phyloP scores from a whole-genome alignment of 768 basidiomycete species.

The Gloeopeniophorella convolvens region DNA sequence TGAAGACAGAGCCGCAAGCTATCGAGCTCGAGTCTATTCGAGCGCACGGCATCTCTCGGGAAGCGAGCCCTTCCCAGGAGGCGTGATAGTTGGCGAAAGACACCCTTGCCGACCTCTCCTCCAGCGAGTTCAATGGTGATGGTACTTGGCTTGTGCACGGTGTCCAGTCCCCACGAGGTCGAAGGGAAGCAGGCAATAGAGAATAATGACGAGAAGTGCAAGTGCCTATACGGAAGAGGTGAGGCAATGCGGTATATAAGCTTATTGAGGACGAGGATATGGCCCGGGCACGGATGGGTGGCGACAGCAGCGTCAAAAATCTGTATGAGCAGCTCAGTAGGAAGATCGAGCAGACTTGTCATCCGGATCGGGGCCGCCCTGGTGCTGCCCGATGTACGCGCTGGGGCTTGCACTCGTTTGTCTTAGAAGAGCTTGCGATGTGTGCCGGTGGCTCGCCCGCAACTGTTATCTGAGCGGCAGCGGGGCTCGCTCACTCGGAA shows the following conservation, averaged over 20 bases:
- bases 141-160: conserved; percentile 2
- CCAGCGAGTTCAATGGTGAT: conserved; percentile 15
- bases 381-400: too few relatives aligned
- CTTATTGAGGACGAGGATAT: conserved; percentile 18
- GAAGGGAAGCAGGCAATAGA: conserved; percentile 8
- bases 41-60: neutral
- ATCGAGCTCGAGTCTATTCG: conserved; percentile 23
- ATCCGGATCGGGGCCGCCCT: neutral
- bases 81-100: conserved; percentile 10
- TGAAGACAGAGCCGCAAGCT: conserved; percentile 33
- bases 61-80: conserved; percentile 9
- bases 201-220: conserved; percentile 7
- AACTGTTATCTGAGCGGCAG: too few relatives aligned
- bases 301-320: neutral
- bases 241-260: conserved; percentile 7
- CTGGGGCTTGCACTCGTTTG: too few relatives aligned
- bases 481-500: too few relatives aligned
- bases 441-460: too few relatives aligned
- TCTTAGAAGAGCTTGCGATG: too few relatives aligned
- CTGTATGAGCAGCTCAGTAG: conserved; percentile 12
- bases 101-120: conserved; percentile 16
- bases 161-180: conserved; percentile 9
- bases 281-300: conserved; percentile 12
- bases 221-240: conserved; percentile 11
- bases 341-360: conserved; percentile 13